Evolutionary conservation across 192 early-diverging fungal genomes (phyloP).

Genomic region (Geosiphon pyriformis): DNA sequence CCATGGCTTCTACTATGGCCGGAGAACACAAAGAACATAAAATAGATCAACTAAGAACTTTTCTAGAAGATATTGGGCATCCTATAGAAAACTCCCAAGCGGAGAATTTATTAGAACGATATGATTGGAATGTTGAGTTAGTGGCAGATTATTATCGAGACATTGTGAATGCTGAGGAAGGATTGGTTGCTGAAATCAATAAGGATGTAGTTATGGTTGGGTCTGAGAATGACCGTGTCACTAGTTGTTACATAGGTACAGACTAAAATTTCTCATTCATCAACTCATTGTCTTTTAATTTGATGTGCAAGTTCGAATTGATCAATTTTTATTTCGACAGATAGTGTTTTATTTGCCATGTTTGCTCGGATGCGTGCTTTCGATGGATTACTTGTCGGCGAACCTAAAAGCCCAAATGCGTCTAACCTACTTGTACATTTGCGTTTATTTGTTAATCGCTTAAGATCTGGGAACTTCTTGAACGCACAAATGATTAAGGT

Average conservation of each 20-base stretch:
- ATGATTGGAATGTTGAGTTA: slow-evolving; percentile 30
- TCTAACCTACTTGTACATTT: slow-evolving; percentile 47
- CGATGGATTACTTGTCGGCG: slow-evolving; percentile 52
- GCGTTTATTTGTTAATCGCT: slow-evolving; percentile 51
- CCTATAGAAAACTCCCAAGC: slow-evolving; percentile 11
- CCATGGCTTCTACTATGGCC: not conserved
- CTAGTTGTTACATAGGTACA: slow-evolving; percentile 62
- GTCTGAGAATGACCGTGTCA: slow-evolving; percentile 54
- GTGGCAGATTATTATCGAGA: slow-evolving; percentile 24
- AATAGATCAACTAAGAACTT: slow-evolving; percentile 8
- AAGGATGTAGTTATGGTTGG: slow-evolving; percentile 37
- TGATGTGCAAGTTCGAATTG: not conserved
- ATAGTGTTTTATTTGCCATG: slow-evolving; percentile 61
- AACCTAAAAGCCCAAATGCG: slow-evolving; percentile 36
- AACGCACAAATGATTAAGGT: slow-evolving; percentile 44
- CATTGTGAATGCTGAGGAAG: slow-evolving; percentile 33
- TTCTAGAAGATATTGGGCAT: slow-evolving; percentile 21
- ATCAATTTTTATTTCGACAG: slow-evolving; percentile 23
- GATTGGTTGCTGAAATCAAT: slow-evolving; percentile 25
- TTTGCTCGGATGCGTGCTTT: slow-evolving; percentile 53
- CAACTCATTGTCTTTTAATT: not conserved
- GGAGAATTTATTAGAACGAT: slow-evolving; percentile 24
- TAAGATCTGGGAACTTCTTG: slow-evolving; percentile 56
- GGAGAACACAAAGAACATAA: slow-evolving; percentile 20
- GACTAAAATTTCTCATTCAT: not conserved